Percentiles rank a stretch among this genome's conserved stretches.
Conservation (phyloP, 495 filamentous ascomycete species). For the Staphylotrichum tortipilum region DNA sequence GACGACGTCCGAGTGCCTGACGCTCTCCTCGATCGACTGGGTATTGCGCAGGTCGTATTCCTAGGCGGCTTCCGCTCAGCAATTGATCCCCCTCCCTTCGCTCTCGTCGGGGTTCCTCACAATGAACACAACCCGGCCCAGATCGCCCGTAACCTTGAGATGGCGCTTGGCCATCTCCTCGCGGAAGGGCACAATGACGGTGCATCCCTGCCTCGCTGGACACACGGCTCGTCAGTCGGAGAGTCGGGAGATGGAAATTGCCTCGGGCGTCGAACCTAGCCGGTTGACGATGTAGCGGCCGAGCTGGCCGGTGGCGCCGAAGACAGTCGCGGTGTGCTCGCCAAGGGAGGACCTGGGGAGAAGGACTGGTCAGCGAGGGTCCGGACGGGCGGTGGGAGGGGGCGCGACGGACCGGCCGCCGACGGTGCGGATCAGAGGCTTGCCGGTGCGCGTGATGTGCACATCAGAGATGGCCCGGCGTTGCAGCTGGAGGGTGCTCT, state of each 20-base stretch:
- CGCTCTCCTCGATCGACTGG: slow-evolving; percentile 88
- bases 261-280: slow-evolving; percentile 57
- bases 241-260: slow-evolving; percentile 17
- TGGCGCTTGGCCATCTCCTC: slow-evolving; percentile 98
- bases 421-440: slow-evolving; percentile 71
- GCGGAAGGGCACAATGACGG: slow-evolving; percentile 83
- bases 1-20: slow-evolving; percentile 93
- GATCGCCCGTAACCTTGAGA: slow-evolving; percentile 87
- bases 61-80: slow-evolving; percentile 38
- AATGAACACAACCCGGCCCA: slow-evolving; percentile 79
- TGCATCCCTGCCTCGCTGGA: slow-evolving; percentile 81
- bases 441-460: slow-evolving; percentile 76
- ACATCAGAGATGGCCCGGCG: slow-evolving; percentile 64
- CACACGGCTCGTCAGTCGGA: slow-evolving; percentile 14
- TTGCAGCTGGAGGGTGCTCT: slow-evolving; percentile 22
- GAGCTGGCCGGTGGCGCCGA: slow-evolving; percentile 92
- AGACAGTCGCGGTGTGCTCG: slow-evolving; percentile 95
- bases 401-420: slow-evolving; percentile 67
- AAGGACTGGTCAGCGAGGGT: slow-evolving; percentile 33
- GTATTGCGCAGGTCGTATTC: slow-evolving; percentile 96
- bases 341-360: slow-evolving; percentile 27
- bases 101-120: slow-evolving; percentile 34
- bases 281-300: slow-evolving; percentile 96
- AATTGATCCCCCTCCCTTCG: not conserved
- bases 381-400: slow-evolving; percentile 43